Evolutionary conservation across 495 filamentous ascomycete genomes (phyloP), one percentile per base, ranked within the genome.

Genomic region (Neurospora tetrasperma): DNA sequence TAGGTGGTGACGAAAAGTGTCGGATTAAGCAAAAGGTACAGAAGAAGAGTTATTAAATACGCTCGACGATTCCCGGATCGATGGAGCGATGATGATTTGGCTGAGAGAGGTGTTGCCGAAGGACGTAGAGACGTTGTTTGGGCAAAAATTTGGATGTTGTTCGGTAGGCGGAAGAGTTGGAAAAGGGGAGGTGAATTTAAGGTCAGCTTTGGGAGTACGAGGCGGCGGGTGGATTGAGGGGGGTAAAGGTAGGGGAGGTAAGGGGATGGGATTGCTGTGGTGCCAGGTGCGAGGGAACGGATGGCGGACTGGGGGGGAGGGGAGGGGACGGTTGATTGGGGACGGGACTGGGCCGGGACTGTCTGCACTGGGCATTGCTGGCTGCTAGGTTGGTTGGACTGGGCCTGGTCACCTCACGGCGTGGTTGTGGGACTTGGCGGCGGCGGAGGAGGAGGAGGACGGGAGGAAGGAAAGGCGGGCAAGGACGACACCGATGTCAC

Each of bases 141-240:
- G 76, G 77, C 77, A 76, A 77, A 80, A 77, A 79, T 62, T 62
- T 27, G 79, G 80, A 75, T 75, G 78, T 79, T 82, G 75, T 75
- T 73, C 73, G 62, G 41, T 75, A 74, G 71, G 73, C 75, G 74
- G 78, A 78, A 75, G 81, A 83, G 81, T 80, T 80, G 83, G 81
- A 80, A 77, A 82, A 83, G 81, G 81, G 83, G 82, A 84, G 82
- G 80, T 85, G 85, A 81, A 82, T 85, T 86, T 83, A 82, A 84
- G 84, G 84, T 85, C 80, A 80, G 79, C 74, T 75, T 74, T 78
- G 76, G 76, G 76, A 62, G 54, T 62, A 62, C 54, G 54, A 62
- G 79, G 78, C 76, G 80, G 79, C 76, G 54, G 54, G 78, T 75
- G 76, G 74, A 75, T 75, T 79, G 74, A 73, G 73, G 75, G 74